Conservation (phyloP, 352 stramenopile species). For the Phytophthora sansomeana region DNA sequence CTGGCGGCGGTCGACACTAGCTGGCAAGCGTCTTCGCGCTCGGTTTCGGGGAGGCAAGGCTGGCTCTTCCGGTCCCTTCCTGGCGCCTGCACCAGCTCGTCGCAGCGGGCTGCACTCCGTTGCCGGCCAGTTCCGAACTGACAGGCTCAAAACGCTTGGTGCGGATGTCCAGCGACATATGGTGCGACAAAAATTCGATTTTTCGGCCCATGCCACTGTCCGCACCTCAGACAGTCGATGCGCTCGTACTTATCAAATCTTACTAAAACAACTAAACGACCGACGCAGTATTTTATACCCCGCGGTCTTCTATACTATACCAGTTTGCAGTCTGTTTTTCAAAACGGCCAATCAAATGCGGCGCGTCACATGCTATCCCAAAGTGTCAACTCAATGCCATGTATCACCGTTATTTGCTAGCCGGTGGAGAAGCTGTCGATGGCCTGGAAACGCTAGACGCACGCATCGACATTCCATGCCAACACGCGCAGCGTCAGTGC, state of each 20-base stretch:
- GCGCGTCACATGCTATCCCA: background rate
- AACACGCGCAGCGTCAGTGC: background rate
- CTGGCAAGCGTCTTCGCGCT: background rate
- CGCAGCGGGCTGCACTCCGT: background rate
- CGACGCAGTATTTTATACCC: background rate
- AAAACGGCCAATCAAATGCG: background rate
- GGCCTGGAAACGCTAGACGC: background rate
- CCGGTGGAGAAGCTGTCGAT: too few relatives aligned
- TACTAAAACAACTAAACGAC: background rate
- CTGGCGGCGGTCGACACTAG: conserved; percentile 21
- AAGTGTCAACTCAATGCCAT: background rate
- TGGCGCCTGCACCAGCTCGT: conserved; percentile 6
- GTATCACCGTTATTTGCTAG: background rate
- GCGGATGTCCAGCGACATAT: conserved; percentile 13
- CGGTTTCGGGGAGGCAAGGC: background rate
- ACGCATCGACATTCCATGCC: background rate
- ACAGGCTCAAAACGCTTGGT: conserved; percentile 25
- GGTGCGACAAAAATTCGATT: conserved; percentile 36
- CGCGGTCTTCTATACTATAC: background rate
- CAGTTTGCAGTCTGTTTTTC: background rate
- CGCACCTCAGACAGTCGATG: conserved; percentile 15
- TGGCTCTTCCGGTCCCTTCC: conserved; percentile 18
- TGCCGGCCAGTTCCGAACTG: conserved; percentile 24
- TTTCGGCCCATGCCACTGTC: conserved; percentile 12
- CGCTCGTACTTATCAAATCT: background rate